Conservation (phyloP, 2,329 filamentous ascomycete genomes). For the Venturia nashicola region DNA sequence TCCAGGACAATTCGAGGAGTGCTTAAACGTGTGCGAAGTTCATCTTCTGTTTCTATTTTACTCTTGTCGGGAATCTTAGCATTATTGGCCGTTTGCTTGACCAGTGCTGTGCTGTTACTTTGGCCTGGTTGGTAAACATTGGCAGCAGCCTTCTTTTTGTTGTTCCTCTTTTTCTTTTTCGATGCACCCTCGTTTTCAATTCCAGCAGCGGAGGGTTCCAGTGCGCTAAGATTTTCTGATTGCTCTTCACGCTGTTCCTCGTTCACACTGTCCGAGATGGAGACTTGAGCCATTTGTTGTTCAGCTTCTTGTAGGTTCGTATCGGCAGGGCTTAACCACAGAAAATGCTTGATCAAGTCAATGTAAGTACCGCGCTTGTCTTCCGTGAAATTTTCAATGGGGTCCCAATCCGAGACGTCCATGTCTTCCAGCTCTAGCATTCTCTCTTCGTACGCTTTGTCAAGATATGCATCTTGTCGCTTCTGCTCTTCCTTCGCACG, state of each 20-base stretch:
- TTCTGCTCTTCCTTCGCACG: constrained; percentile 29
- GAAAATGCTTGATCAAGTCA: constrained; percentile 32
- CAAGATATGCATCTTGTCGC: constrained; percentile 32
- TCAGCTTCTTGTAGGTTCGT: not conserved
- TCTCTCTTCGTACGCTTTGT: constrained; percentile 30
- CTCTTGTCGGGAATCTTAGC: constrained; percentile 28
- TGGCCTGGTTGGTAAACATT: constrained; percentile 14
- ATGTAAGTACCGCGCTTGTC: constrained; percentile 33
- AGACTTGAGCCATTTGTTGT: constrained; percentile 1
- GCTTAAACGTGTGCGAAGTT: not conserved
- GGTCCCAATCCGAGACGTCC: constrained; percentile 32
- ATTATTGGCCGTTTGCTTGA: constrained; percentile 19
- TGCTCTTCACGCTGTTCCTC: not conserved
- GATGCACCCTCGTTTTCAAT: not conserved
- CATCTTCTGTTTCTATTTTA: not conserved
- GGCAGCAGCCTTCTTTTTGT: constrained; percentile 18
- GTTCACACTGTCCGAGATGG: constrained; percentile 11
- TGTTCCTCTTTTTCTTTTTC: constrained; percentile 21
- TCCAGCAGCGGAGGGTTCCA: not conserved
- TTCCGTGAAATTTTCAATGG: constrained; percentile 34
- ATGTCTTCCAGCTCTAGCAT: constrained; percentile 20
- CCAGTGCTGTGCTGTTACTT: constrained; percentile 13
- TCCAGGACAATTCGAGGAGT: not conserved
- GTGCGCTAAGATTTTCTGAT: not conserved
- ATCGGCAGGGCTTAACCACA: constrained; percentile 25